Percentiles rank a stretch among this genome's conserved stretches.
phyloP scores from a whole-genome alignment of 164 flowering plant species.

The Tetracentron sinense region DNA sequence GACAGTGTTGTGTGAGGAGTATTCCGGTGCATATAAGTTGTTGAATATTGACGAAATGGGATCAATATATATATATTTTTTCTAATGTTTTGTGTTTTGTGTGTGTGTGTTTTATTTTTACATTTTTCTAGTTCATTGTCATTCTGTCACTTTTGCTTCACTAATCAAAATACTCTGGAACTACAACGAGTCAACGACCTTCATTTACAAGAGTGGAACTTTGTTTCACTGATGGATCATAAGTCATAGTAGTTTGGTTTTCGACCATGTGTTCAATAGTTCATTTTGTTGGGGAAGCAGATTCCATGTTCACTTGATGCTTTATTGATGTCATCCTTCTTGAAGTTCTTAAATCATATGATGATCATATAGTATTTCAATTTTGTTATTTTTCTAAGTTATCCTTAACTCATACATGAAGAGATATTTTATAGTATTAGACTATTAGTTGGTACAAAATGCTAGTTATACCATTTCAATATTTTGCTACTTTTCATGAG shows the following conservation, averaged over 20 bases:
- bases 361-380: neutral
- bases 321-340: neutral
- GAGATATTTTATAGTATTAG: neutral
- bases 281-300: neutral
- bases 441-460: too few species aligned
- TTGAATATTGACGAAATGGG: constrained; percentile 53
- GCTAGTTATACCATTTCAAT: neutral
- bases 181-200: neutral
- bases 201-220: neutral
- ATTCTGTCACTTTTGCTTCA: neutral
- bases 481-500: neutral
- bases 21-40: constrained; percentile 34
- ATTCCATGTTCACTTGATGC: neutral
- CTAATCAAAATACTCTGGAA: neutral
- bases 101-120: neutral
- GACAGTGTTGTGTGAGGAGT: constrained; percentile 31
- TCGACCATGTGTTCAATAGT: neutral
- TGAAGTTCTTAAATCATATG: neutral
- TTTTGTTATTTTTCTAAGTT: neutral
- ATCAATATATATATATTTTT: constrained; percentile 27
- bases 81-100: neutral
- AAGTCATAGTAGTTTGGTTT: neutral
- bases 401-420: neutral
- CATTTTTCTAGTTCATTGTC: neutral
- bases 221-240: neutral